Evolutionary conservation across 352 stramenopile genomes (phyloP).

Genomic region (Phytopythium ostracodes): DNA sequence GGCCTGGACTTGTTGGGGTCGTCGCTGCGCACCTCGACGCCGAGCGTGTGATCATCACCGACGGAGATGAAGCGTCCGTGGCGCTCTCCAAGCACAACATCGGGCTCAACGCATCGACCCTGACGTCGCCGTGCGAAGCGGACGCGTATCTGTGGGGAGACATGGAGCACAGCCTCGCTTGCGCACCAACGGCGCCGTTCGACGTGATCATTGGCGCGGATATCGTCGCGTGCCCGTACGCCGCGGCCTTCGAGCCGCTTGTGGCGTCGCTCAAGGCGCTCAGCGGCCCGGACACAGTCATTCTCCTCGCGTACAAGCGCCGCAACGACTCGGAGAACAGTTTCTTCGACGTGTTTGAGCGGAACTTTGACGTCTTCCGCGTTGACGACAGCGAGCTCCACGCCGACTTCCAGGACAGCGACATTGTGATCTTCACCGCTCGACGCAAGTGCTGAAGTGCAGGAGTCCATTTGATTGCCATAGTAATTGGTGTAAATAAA

Average conservation of each 20-base stretch:
- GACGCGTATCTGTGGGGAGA: conserved; percentile 66
- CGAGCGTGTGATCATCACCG: conserved; percentile 48
- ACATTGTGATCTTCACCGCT: conserved; percentile 63
- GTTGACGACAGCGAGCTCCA: conserved; percentile 49
- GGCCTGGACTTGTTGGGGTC: conserved; percentile 68
- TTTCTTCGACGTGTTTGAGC: conserved; percentile 59
- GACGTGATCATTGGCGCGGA: conserved; percentile 79
- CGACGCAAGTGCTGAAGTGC: conserved; percentile 17
- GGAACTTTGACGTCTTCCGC: conserved; percentile 40
- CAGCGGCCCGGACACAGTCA: conserved; percentile 29
- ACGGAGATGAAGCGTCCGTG: conserved; percentile 70
- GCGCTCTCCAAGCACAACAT: conserved; percentile 63
- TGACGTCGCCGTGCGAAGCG: conserved; percentile 21
- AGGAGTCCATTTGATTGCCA: not conserved
- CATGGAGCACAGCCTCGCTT: conserved; percentile 3
- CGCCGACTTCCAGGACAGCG: conserved; percentile 55
- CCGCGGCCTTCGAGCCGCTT: conserved; percentile 54
- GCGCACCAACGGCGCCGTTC: conserved; percentile 12
- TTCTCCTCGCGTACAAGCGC: conserved; percentile 77
- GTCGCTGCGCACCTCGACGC: conserved; percentile 53
- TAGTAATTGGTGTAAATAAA: not conserved
- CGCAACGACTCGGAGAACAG: conserved; percentile 54
- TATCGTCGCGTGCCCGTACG: conserved; percentile 83
- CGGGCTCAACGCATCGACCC: conserved; percentile 24
- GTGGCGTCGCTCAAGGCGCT: conserved; percentile 49